Base-by-base conservation (phyloP, 345 rosid species). In the Eucalyptus curtisii region DNA sequence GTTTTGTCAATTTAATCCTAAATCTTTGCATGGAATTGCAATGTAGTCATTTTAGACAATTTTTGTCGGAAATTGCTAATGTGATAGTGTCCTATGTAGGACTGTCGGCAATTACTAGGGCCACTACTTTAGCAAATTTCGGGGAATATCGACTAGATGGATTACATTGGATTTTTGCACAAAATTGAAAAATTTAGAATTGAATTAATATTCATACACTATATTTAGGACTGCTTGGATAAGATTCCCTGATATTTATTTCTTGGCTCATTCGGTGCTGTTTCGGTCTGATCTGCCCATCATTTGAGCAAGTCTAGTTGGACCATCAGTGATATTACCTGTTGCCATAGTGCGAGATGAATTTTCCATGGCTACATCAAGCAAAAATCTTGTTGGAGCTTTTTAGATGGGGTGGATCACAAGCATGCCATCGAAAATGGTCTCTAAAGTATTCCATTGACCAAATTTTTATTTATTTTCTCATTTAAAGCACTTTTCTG, bases 181-280 rank as follows among this genome's bases (percentile, higher is more conserved):
- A 19, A 37, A 17, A 10, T 37, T 71, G 15, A 89, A 94, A 50
- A 93, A 88, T 92, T 84, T 42, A 79, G 10, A 10, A 37, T 27
- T 12, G 6, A 53, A 17, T 37, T 71, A 40, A 37, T 5, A 19
- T 19, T 4, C 0, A 0, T 37, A 40, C 13, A 19, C 5, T 71
- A 33, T 6, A 5, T 71, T 5, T 37, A 33, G 3, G 42, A 16
- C 4, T 17, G 1, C 8, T 4, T 9, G 24, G 4, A 37, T 71
- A 37, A 19, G 12, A 10, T 71, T 71, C 2, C 4, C 15, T 2
- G 1, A 37, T 71, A 71, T 71, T 24, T 19, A 37, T 71, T 11
- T 71, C 47, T 71, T 19, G 45, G 45, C 45, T 71, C 22, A 37
- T 33, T 71, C 81, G 3, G 25, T 19, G 13, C 7, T 19, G 13